Evolutionary conservation across 352 stramenopile species (phyloP), one percentile per base, ranked within the genome.

Genomic region (Phytophthora sp.): DNA sequence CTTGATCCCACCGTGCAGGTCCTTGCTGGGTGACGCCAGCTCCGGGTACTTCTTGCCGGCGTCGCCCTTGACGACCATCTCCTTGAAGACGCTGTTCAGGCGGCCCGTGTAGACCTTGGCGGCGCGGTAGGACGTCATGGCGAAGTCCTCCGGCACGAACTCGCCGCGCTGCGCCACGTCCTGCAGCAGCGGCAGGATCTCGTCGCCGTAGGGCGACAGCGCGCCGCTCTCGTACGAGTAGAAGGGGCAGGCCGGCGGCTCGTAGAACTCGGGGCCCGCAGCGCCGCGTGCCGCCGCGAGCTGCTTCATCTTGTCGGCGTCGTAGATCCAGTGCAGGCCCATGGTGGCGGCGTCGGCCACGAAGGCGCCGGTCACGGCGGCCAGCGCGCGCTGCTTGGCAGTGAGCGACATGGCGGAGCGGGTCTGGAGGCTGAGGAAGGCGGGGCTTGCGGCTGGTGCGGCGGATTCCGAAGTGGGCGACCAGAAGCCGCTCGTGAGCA

Each of bases 301-400:
- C 44, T 61, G 18, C 24, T 65, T 44, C 45, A 88, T 71, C 69
- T 86, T 77, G 35, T 69, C 65, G 20, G 21, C 60, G 63, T 91
- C 79, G 66, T 91, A 91, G 77, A 91, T 88, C 82, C 82, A 91
- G 69, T 91, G 82, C 27, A 91, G 76, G 1, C 77, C 77, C 82
- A 91, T 88, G 21, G 75, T 84, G 26, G 82, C 82, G 27, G 82
- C 82, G 44, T 91, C 82, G 10, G 74, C 73, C 48, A 91, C 79
- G 41, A 91, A 84, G 51, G 72, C 73, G 4, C 73, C 77, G 15
- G 81, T 34, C 30, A 87, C 72, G 10, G 77, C 82, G 30, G 72
- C 62, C 23, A 83, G 42, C 1, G 81, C 81, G 57, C 76, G 76
- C 35, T 81, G 74, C 52, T 86, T 73, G 34, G 57, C 42, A 21